A percentile compares a stretch with the other conserved stretches of the same genome.
These are phyloP conservation scores for Trichoderma gracile DNA, from an alignment of 2,329 filamentous ascomycete species.

Conservation along the genomic window DNA sequence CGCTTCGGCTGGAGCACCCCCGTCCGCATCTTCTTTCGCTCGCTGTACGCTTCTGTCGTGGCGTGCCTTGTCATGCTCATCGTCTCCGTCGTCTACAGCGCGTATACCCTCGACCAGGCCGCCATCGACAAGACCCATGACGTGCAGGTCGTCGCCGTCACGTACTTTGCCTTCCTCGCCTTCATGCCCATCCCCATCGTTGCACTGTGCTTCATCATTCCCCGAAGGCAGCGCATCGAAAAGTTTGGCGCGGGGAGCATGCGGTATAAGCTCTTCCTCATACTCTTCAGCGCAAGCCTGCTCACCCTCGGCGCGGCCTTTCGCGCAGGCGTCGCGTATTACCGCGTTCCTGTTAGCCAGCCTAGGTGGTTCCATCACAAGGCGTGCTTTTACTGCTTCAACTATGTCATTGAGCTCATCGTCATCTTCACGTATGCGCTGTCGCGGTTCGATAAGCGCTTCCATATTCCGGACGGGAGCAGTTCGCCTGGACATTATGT, in stretches of 20 bases:
- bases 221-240: slow-evolving; percentile 48
- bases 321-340: slow-evolving; percentile 61
- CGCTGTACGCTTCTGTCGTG: slow-evolving; percentile 59
- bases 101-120: slow-evolving; percentile 62
- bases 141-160: slow-evolving; percentile 66
- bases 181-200: slow-evolving; percentile 62
- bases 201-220: slow-evolving; percentile 52
- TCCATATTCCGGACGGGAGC: slow-evolving; percentile 72
- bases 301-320: slow-evolving; percentile 71
- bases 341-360: slow-evolving; percentile 48
- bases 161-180: slow-evolving; percentile 60
- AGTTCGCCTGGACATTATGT: slow-evolving; percentile 56
- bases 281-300: slow-evolving; percentile 59
- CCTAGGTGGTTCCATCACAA: slow-evolving; percentile 72
- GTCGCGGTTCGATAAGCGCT: slow-evolving; percentile 71
- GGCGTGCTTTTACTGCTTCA: slow-evolving; percentile 76
- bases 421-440: slow-evolving; percentile 68
- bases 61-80: slow-evolving; percentile 67
- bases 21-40: slow-evolving; percentile 54
- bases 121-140: slow-evolving; percentile 56
- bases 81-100: slow-evolving; percentile 60
- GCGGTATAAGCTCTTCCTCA: slow-evolving; percentile 64
- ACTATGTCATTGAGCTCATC: slow-evolving; percentile 71
- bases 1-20: slow-evolving; percentile 65
- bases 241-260: slow-evolving; percentile 63